These are phyloP conservation scores for Triticum turgidum DNA, from an alignment of 176 grass and related monocot genomes.

Conservation along the genomic window DNA sequence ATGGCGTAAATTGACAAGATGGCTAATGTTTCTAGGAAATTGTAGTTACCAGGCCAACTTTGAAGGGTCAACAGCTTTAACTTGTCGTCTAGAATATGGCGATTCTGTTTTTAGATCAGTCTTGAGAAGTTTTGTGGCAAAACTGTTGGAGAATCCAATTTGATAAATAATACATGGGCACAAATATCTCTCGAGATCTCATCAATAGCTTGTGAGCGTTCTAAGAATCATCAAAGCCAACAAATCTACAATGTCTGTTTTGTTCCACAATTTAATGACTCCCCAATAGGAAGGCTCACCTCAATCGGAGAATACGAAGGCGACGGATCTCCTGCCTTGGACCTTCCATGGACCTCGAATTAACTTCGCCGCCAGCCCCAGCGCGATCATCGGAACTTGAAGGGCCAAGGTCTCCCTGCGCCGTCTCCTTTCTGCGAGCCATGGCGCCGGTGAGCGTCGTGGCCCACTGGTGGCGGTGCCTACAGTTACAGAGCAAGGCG, in stretches of 20 bases:
- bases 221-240: neutral
- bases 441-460: neutral
- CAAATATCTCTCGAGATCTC: neutral
- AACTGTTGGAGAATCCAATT: neutral
- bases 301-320: neutral
- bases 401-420: no score
- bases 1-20: no score
- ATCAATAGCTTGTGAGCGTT: neutral
- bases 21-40: no score
- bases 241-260: neutral
- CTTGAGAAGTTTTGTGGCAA: neutral
- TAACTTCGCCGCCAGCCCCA: no score
- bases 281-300: neutral
- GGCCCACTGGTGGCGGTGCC: neutral
- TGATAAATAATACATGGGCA: no score
- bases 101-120: neutral
- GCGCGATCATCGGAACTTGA: no score
- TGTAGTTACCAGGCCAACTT: no score
- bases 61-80: no score
- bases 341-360: no score
- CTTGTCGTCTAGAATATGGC: fast-evolving
- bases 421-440: no score
- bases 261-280: neutral
- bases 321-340: neutral
- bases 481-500: no score